Conservation (phyloP, 164 flowering plant genomes). For the Buxus sempervirens region DNA sequence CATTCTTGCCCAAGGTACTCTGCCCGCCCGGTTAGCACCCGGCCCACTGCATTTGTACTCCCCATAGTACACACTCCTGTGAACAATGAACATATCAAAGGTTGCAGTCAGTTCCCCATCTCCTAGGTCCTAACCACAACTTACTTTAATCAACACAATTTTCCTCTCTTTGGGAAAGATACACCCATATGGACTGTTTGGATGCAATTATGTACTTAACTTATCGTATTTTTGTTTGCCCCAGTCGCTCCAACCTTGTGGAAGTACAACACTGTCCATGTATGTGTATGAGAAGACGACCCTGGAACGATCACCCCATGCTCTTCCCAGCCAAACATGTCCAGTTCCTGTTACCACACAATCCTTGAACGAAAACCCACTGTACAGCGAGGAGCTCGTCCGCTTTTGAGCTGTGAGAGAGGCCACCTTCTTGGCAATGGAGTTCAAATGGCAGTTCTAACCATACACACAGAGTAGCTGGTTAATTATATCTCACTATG, state of each 20-base stretch:
- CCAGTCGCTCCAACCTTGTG: constrained; percentile 83
- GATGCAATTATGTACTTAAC: neutral
- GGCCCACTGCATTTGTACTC: constrained; percentile 81
- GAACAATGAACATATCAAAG: neutral
- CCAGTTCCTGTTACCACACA: constrained; percentile 50
- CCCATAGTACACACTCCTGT: constrained; percentile 63
- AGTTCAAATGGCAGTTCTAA: constrained; percentile 61
- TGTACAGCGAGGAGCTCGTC: constrained; percentile 26
- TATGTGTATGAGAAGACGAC: constrained; percentile 68
- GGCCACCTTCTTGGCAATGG: constrained; percentile 52
- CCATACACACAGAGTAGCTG: neutral
- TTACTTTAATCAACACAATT: no score
- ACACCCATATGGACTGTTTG: neutral
- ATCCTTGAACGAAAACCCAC: constrained; percentile 72
- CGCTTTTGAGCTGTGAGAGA: constrained; percentile 73
- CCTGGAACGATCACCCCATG: constrained; percentile 76
- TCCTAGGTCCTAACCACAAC: no score
- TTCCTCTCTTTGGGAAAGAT: no score
- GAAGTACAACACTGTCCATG: constrained; percentile 55
- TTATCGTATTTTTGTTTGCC: constrained; percentile 40
- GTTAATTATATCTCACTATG: neutral
- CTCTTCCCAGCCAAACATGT: constrained; percentile 59
- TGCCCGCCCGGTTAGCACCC: constrained; percentile 48
- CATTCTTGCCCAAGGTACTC: constrained; percentile 67
- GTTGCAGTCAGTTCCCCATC: no score